These are phyloP conservation scores for Phytophthora hibernalis DNA, from an alignment of 352 stramenopile genomes.

Conservation along the genomic window DNA sequence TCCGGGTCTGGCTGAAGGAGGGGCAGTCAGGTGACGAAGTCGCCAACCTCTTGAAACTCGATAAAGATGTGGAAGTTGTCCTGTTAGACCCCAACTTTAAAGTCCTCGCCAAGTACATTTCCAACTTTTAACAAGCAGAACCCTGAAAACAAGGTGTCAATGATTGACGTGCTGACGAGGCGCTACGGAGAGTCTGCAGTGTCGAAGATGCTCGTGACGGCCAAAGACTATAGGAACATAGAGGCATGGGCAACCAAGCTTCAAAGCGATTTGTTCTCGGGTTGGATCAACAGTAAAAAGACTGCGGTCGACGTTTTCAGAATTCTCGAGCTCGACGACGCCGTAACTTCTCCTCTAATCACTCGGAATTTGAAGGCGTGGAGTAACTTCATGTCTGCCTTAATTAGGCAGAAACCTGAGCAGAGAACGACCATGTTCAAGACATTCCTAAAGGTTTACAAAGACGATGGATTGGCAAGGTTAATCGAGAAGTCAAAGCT, in stretches of 20 bases:
- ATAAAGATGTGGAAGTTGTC: background rate
- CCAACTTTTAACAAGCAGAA: background rate
- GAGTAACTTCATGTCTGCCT: background rate
- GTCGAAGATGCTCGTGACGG: conserved; percentile 1
- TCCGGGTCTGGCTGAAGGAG: background rate
- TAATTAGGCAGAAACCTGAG: background rate
- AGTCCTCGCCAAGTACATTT: conserved; percentile 5
- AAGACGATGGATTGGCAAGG: background rate
- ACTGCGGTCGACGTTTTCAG: background rate
- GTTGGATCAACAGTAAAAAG: background rate
- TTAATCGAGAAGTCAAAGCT: background rate
- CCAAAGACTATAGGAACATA: background rate
- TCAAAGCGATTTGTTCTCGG: background rate
- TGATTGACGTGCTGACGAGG: background rate
- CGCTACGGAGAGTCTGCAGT: background rate
- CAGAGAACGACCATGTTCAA: background rate
- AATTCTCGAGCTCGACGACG: background rate
- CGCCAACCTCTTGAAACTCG: background rate
- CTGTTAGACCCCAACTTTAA: conserved; percentile 7
- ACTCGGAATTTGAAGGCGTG: conserved; percentile 2
- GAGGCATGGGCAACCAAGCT: background rate
- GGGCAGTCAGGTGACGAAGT: background rate
- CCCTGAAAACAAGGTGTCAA: background rate
- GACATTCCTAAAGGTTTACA: background rate
- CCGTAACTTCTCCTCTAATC: background rate